Evolutionary conservation across 1,284 basidiomycete genomes (phyloP), one percentile per base, ranked within the genome.

Genomic region (Cryptococcus jaspeensis): DNA sequence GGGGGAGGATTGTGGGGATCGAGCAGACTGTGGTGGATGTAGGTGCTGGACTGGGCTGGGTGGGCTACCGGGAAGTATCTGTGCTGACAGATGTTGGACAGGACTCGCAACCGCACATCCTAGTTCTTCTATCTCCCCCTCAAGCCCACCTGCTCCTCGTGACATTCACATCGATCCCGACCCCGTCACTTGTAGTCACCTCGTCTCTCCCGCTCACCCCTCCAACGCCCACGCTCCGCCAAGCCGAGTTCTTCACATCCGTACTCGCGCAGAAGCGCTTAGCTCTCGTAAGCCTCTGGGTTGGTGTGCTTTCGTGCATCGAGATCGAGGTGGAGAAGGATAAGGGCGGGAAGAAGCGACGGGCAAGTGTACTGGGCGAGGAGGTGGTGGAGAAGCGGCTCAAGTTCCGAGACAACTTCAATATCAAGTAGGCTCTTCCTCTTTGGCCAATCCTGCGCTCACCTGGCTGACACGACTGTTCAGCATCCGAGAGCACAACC

Each of bases 401-500:
- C 6, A 62, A 60, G 11, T 67, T 79, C 60, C 67, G 59, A 55
- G 65, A 66, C 20, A 70, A 66, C 32, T 73, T 65, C 56, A 77
- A 78, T 47, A 69, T 79, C 60, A 76, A 75, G 78, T 78, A 44
- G 61, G 75, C 69, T 7, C 25, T 23, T 15, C 8, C 1, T 0
- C n/a, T 18, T 20, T 2, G 18, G 15, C 9, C 2, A 3, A n/a
- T 11, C 9, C 40, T 16, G 28, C 8, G 15, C 13, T 18, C 23
- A 18, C 9, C 32, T 50, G 35, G 16, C 35, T 42, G 22, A 50
- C 28, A 32, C 16, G 45, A 49, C 22, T 12, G 15, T 11, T 8
- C 47, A 92, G 90, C 52, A 71, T 91, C 39, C 83, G 84, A 6
- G 90, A 93, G 66, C 77, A 89, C 55, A 90, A 87, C 64, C 77